phyloP scores from a whole-genome alignment of 768 basidiomycete species.

The Leucogyrophana mollusca region DNA sequence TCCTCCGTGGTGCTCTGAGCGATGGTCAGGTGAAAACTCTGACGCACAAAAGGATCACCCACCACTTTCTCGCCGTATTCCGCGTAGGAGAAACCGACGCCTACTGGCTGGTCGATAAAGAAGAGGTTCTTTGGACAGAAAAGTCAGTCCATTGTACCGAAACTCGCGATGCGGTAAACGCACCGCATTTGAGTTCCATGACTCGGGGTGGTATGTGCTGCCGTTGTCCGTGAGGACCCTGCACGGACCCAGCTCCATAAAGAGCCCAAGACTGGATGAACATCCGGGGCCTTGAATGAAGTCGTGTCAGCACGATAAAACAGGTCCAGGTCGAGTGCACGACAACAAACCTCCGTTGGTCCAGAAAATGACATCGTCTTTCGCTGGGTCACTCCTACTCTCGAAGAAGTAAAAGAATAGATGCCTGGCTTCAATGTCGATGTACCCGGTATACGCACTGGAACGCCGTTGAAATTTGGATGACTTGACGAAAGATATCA shows the following conservation, averaged over 20 bases:
- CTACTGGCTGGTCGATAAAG: constrained; percentile 46
- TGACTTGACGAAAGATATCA: neutral
- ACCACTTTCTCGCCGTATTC: constrained; percentile 41
- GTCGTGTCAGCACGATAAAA: neutral
- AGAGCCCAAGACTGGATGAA: constrained; percentile 60
- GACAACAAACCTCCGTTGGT: constrained; percentile 61
- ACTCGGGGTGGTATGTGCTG: constrained; percentile 53
- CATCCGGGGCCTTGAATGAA: constrained; percentile 42
- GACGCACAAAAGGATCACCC: constrained; percentile 12
- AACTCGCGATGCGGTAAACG: constrained; percentile 1
- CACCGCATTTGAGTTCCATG: constrained; percentile 65
- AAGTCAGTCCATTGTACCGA: constrained; percentile 2
- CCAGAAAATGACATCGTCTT: constrained; percentile 60
- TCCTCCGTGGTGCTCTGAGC: constrained; percentile 60
- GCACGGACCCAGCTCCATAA: constrained; percentile 80
- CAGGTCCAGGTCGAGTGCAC: neutral
- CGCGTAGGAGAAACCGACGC: constrained; percentile 47
- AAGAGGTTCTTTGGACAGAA: constrained; percentile 28
- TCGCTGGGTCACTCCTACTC: constrained; percentile 54
- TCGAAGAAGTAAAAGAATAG: constrained; percentile 79
- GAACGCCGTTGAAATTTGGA: neutral
- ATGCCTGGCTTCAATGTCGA: constrained; percentile 63
- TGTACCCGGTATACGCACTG: constrained; percentile 65
- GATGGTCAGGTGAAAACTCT: neutral
- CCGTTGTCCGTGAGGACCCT: constrained; percentile 50